Evolutionary conservation across 345 rosid species (phyloP), one percentile per base, ranked within the genome.

Genomic region (Firmiana major): DNA sequence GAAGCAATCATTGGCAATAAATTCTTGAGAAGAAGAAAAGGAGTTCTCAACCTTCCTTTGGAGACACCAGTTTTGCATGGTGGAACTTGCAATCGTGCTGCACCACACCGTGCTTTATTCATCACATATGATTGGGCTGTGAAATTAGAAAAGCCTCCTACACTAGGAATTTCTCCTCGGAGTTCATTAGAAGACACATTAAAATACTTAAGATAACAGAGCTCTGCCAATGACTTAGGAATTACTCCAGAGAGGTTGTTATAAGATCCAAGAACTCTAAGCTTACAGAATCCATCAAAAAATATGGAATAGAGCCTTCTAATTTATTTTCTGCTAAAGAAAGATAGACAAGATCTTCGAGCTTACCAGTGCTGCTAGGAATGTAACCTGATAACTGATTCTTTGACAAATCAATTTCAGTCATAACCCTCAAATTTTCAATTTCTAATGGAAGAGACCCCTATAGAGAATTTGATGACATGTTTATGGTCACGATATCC

Each of bases 141-240:
- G 64, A 85, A 85, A 26, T 82, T 80, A 46, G 8, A 4, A 40
- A 85, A 85, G 11, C 77, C 40, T 54, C 87, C 85, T 21, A 28
- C 79, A 22, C 9, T 26, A 2, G 87, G 87, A 34, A 84, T 81
- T 71, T 83, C 83, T 54, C 85, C 85, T 57, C 77, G 49, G 5
- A 83, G 71, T 31, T 38, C 42, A 55, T 80, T 83, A 46, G 28
- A 83, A 62, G 81, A 80, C 36, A 77, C 75, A 73, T 79, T 83
- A 3, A 83, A 62, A 42, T 76, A 21, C 24, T 21, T 28, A 24
- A 83, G 76, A 36, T 38, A 16, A 2, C 0, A 12, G 17, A 83
- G 63, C 6, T 11, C 16, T 31, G 12, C 79, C 76, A 77, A 36
- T 3, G 73, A 66, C 26, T 24, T 59, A 5, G 85, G 78, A 74